Conservation (phyloP, 108 stramenopile species). For the Parmales sp. region DNA sequence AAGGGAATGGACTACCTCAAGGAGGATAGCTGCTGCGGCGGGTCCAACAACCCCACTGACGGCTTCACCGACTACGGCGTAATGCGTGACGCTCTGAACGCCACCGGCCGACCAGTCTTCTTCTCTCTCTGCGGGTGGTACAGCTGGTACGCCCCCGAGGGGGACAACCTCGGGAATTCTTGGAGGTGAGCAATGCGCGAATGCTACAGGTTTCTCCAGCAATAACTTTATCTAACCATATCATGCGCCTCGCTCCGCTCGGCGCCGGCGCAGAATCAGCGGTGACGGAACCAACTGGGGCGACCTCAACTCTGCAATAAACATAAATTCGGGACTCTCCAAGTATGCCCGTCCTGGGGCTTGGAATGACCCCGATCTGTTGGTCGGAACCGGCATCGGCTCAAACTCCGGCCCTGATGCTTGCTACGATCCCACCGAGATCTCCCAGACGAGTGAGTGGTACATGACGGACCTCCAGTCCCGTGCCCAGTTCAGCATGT, state of each 20-base stretch:
- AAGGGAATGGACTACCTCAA: conserved; percentile 52
- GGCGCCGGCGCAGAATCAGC: too few species aligned
- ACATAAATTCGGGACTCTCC: conserved; percentile 22
- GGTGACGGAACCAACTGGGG: conserved; percentile 38
- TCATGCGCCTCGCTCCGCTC: too few species aligned
- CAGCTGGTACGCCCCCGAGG: conserved; percentile 33
- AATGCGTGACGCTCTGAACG: conserved; percentile 47
- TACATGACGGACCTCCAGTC: conserved; percentile 42
- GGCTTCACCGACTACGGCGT: neutral
- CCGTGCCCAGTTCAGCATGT: conserved; percentile 16
- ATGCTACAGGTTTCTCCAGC: too few species aligned
- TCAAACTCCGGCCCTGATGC: conserved; percentile 30
- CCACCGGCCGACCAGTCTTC: conserved; percentile 40
- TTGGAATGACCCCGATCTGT: conserved; percentile 54
- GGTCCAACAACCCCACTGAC: neutral
- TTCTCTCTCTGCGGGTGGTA: conserved; percentile 56
- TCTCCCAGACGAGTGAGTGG: conserved; percentile 44
- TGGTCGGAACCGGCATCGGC: conserved; percentile 36
- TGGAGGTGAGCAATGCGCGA: too few species aligned
- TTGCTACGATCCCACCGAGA: conserved; percentile 37
- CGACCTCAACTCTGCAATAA: conserved; percentile 9
- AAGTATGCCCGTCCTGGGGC: conserved; percentile 34
- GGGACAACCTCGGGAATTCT: conserved; percentile 28
- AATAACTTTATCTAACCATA: too few species aligned
- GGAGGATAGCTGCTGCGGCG: conserved; percentile 43